phyloP scores from a whole-genome alignment of 331 rosid genomes.

The Rosa hybrid region DNA sequence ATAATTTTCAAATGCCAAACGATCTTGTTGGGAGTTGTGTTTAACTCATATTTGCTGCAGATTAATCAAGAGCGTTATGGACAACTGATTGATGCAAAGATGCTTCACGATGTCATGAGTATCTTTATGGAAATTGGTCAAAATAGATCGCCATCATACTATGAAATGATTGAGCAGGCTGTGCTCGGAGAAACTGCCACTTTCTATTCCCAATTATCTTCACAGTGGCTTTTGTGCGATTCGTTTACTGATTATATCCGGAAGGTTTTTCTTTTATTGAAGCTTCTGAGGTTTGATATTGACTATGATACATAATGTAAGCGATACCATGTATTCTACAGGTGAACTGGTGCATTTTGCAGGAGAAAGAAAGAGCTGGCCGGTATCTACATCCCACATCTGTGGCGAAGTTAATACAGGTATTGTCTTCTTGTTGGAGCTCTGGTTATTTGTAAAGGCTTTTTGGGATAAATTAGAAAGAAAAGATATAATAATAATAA shows the following conservation, averaged over 20 bases:
- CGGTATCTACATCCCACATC: constrained; percentile 3
- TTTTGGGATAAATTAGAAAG: not conserved
- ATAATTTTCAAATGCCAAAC: not conserved
- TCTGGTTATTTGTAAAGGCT: not conserved
- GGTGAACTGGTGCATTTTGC: constrained; percentile 1
- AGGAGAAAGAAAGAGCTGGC: constrained; percentile 4
- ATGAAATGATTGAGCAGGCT: not conserved
- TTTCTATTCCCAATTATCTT: constrained; percentile 3
- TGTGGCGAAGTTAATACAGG: constrained; percentile 1
- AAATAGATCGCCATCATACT: not conserved
- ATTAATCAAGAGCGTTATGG: constrained; percentile 3
- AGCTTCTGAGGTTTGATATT: not conserved
- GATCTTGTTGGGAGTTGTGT: not conserved
- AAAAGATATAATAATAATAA: not conserved
- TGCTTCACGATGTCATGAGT: constrained; percentile 3
- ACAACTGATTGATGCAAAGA: not conserved
- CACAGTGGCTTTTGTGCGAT: not conserved
- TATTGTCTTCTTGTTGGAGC: not conserved
- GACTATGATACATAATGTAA: not conserved
- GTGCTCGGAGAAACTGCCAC: not conserved
- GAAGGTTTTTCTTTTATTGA: not conserved
- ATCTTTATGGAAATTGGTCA: not conserved
- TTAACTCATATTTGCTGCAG: constrained; percentile 1
- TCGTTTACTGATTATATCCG: not conserved
- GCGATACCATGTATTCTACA: not conserved